Conservation (phyloP, 2,329 filamentous ascomycete genomes). For the Fusarium piperis region DNA sequence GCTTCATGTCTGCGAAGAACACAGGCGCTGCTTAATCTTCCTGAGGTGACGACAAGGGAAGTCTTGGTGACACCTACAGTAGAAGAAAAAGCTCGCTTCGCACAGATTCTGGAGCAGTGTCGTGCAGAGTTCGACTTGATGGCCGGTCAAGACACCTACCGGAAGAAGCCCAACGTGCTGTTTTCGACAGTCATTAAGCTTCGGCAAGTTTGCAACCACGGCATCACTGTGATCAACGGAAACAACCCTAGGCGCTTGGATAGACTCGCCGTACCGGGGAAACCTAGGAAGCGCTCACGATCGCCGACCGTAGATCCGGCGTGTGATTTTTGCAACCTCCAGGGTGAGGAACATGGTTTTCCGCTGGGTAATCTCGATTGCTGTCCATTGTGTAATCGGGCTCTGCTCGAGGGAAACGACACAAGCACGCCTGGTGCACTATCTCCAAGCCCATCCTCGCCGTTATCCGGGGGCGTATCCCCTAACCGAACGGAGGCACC, state of each 20-base stretch:
- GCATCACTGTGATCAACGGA: fast-evolving
- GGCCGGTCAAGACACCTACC: background rate
- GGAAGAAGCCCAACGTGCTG: background rate
- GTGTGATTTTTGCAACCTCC: background rate
- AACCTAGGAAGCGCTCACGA: fast-evolving
- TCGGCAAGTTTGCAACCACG: conserved; percentile 8
- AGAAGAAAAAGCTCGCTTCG: fast-evolving
- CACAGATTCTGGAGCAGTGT: background rate
- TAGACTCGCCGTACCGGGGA: fast-evolving
- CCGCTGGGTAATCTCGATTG: background rate
- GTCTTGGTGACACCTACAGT: background rate
- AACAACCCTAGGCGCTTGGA: fast-evolving
- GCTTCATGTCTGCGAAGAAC: background rate
- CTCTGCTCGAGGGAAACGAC: fast-evolving
- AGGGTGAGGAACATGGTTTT: fast-evolving
- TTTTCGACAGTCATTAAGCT: conserved; percentile 9
- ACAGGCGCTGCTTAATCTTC: fast-evolving
- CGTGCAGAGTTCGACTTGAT: background rate
- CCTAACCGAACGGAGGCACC: background rate
- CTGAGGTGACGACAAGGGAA: fast-evolving
- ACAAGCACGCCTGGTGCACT: background rate
- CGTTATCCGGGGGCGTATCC: background rate
- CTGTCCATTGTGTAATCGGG: background rate
- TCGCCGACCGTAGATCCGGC: background rate
- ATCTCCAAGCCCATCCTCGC: background rate